Base-by-base conservation (phyloP, 371 early-diverging fungal genomes). In the Rhizopus delemar region DNA sequence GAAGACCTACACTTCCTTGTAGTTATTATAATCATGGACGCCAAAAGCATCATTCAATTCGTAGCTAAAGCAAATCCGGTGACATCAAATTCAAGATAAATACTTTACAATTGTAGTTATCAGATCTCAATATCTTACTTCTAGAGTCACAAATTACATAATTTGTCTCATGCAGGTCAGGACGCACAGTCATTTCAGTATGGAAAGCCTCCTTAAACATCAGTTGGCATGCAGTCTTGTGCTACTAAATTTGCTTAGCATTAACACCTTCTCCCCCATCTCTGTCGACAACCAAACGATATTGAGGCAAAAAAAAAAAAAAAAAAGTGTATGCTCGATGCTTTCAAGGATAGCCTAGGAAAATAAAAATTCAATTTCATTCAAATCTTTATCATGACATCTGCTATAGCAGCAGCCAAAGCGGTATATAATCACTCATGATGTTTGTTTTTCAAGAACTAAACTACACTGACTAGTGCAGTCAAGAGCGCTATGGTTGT, bases 1-100 rank as follows among this genome's bases (percentile, higher is more conserved):
- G 78, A 96, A 94, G 13, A 76, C 70, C 34, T 78, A 63, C 4
- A 93, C 94, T 43, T 90, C 87, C 8, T 71, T 66, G 4, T 78
- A 67, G 68, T 95, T 87, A 78, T 96, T 96, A 71, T 90, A 87
- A 48, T 93, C 94, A 63, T 90, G 90, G 4, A 96, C 93, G 70
- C 94, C 97, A 33, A 96, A 81, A 35, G 95, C 95, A 70, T 95
- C 96, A 50, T 96, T 95, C 35, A 95, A 83, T 49, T 89, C 90
- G 70, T 96, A 96, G 60, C 84, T 88, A 62, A 96, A 75, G 38
- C 83, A 7, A 91, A 85, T 46, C 78, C 79, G 38, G 81, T 79
- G 33, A 88, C 91, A 62, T 95, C 96, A 60, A 96, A 90, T 75
- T 96, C 96, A 48, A 96, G 81, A 74, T 96, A 95, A 96, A 93